phyloP scores from a whole-genome alignment of 805 yeast species.

The Pichia rugopelliculosa region DNA sequence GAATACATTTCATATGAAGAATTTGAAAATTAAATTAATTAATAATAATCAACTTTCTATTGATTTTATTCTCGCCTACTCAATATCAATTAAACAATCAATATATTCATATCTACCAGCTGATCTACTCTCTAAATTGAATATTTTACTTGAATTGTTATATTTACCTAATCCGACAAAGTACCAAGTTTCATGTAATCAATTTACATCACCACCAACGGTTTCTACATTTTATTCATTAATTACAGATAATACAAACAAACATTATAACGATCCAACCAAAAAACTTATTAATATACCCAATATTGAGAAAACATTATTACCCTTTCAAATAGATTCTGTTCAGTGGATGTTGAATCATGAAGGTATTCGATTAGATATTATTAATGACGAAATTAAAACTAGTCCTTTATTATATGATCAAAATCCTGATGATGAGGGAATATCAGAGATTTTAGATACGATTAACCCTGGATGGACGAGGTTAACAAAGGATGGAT shows the following conservation, averaged over 20 bases:
- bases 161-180: constrained; percentile 15
- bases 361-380: constrained; percentile 34
- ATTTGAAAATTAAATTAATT: neutral
- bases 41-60: neutral
- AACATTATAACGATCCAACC: constrained; percentile 7
- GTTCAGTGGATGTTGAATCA: constrained; percentile 48
- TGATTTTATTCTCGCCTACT: constrained; percentile 6
- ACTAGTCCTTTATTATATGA: constrained; percentile 14
- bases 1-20: neutral
- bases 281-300: constrained; percentile 9
- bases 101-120: constrained; percentile 12
- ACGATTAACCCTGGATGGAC: constrained; percentile 49
- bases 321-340: constrained; percentile 45
- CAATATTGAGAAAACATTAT: constrained; percentile 17
- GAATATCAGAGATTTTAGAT: constrained; percentile 31
- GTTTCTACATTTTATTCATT: constrained; percentile 40
- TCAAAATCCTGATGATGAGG: constrained; percentile 15
- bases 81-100: constrained; percentile 15
- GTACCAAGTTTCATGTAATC: constrained; percentile 17
- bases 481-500: constrained; percentile 13
- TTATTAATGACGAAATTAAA: neutral
- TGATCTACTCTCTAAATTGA: constrained; percentile 17
- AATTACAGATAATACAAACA: constrained; percentile 39
- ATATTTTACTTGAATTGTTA: constrained; percentile 11
- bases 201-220: constrained; percentile 14